Conservation (phyloP, 23 red algal genomes). For the Cyanidium caldarium region DNA sequence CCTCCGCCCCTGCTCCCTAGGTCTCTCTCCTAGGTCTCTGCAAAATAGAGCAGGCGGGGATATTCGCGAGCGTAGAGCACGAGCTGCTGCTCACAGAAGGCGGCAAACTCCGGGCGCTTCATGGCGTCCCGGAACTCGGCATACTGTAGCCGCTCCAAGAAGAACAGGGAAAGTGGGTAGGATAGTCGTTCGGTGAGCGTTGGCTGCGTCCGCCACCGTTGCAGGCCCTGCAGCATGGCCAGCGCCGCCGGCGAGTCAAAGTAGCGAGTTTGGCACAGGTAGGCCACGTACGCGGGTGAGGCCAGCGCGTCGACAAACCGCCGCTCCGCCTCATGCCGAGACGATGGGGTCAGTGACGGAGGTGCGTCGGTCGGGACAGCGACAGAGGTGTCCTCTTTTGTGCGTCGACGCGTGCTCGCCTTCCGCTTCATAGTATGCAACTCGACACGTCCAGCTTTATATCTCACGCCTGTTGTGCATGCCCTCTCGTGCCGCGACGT, state of each 20-base stretch:
- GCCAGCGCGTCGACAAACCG: not conserved
- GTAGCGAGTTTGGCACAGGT: not conserved
- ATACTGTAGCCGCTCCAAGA: not conserved
- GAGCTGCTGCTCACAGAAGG: not conserved
- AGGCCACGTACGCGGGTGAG: not conserved
- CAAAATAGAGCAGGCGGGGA: not conserved
- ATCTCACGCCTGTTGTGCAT: too few species aligned
- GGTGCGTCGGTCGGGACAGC: too few species aligned
- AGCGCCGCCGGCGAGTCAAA: not conserved
- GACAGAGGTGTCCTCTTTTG: too few species aligned
- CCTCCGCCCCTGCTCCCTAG: not conserved
- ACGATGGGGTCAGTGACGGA: too few species aligned
- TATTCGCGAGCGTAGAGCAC: not conserved
- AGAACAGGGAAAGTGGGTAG: not conserved
- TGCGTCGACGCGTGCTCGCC: too few species aligned
- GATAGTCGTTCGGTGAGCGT: not conserved
- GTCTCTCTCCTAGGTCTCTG: not conserved
- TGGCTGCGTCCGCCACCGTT: conserved; percentile 1
- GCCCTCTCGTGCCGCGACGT: too few species aligned
- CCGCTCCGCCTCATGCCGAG: too few species aligned
- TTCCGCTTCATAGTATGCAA: too few species aligned
- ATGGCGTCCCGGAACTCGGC: not conserved
- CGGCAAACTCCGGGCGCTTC: not conserved
- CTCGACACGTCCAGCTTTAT: too few species aligned
- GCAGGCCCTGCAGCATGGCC: not conserved